These are phyloP conservation scores for Nemania bipapillata DNA, from an alignment of 2,329 filamentous ascomycete species.

Conservation along the genomic window DNA sequence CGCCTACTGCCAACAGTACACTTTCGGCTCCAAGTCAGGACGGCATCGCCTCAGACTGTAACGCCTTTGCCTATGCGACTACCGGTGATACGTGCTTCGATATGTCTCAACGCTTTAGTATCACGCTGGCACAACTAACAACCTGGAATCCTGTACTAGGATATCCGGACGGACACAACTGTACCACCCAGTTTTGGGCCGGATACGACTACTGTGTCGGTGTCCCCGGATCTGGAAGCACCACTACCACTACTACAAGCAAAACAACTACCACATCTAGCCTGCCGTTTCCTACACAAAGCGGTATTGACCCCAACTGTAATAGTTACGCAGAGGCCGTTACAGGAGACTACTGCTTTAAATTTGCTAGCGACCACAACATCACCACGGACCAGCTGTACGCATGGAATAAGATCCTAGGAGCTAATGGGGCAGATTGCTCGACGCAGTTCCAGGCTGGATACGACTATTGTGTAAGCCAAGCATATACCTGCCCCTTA, in stretches of 20 bases:
- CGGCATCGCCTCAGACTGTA: background rate
- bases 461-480: constrained; percentile 19
- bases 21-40: background rate
- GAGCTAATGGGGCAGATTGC: constrained; percentile 24
- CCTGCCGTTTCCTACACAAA: background rate
- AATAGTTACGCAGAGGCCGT: constrained; percentile 4
- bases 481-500: too few species aligned
- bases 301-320: constrained; percentile 22
- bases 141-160: constrained; percentile 39
- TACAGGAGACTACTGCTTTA: background rate
- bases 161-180: constrained; percentile 42
- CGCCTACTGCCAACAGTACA: background rate
- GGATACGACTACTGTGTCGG: constrained; percentile 46
- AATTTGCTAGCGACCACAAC: constrained; percentile 3
- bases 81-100: background rate
- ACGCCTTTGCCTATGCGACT: background rate
- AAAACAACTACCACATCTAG: background rate
- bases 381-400: constrained; percentile 8
- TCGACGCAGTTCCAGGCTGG: constrained; percentile 21
- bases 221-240: background rate
- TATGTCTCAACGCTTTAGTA: background rate
- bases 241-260: background rate
- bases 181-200: constrained; percentile 41
- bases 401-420: constrained; percentile 27
- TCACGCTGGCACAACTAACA: background rate